These are phyloP conservation scores for Urtica urens DNA, from an alignment of 306 rosid species.

Conservation along the genomic window DNA sequence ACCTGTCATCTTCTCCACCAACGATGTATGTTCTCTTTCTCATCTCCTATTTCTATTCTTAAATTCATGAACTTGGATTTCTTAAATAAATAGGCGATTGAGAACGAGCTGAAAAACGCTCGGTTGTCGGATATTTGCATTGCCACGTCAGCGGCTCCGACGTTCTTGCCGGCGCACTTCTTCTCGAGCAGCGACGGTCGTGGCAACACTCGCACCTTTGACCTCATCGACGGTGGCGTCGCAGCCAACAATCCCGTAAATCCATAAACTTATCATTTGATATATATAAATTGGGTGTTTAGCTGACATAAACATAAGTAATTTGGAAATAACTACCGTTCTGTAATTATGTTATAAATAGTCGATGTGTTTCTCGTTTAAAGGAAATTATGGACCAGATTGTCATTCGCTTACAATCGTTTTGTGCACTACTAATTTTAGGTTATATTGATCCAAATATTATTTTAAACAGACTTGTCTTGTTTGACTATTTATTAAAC, in stretches of 20 bases:
- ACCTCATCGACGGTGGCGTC: conserved; percentile 5
- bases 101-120: neutral
- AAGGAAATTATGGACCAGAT: too few relatives aligned
- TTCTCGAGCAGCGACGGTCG: conserved; percentile 2
- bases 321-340: too few relatives aligned
- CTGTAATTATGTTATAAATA: too few relatives aligned
- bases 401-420: too few relatives aligned
- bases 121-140: conserved; percentile 3
- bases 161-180: conserved; percentile 20
- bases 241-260: conserved; percentile 5
- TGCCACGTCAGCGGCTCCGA: conserved; percentile 8
- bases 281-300: too few relatives aligned
- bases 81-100: neutral
- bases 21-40: neutral
- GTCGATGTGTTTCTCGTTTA: too few relatives aligned
- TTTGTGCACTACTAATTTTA: too few relatives aligned
- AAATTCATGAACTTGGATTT: too few relatives aligned
- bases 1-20: conserved; percentile 3
- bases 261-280: neutral
- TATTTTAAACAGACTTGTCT: too few relatives aligned
- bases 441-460: too few relatives aligned
- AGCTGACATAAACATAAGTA: too few relatives aligned
- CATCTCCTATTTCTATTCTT: too few relatives aligned
- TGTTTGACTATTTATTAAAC: neutral
- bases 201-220: neutral